Conservation (phyloP, 2,329 filamentous ascomycete species). For the Sclerotinia glacialis region DNA sequence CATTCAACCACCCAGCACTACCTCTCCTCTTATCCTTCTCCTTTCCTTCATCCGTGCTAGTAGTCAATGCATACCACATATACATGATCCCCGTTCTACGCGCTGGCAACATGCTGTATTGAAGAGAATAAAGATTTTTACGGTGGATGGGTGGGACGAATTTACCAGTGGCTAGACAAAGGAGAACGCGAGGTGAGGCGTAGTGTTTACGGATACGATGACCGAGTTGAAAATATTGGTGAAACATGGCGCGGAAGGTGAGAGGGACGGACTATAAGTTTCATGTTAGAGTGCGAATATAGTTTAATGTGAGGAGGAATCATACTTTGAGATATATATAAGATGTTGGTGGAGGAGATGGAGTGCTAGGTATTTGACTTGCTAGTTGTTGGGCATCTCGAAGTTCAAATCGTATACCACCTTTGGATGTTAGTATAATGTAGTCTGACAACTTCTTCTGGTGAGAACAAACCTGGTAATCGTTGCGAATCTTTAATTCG, state of each 20-base stretch:
- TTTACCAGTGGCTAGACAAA: conserved; percentile 83
- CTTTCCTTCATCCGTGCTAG: conserved; percentile 22
- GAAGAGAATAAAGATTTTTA: conserved; percentile 90
- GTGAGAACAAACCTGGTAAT: conserved; percentile 64
- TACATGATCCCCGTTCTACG: conserved; percentile 75
- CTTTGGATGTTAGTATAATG: conserved; percentile 42
- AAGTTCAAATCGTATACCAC: conserved; percentile 87
- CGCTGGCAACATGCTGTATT: conserved; percentile 96
- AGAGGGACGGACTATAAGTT: conserved; percentile 77
- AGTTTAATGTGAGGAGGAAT: not conserved
- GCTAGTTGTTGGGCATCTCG: conserved; percentile 63
- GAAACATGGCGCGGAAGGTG: conserved; percentile 88
- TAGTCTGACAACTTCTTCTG: conserved; percentile 5
- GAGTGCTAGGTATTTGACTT: conserved; percentile 37
- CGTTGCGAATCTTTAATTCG: conserved; percentile 88
- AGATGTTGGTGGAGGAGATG: conserved; percentile 56
- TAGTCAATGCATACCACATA: conserved; percentile 61
- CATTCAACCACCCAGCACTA: conserved; percentile 19
- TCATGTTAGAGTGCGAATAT: conserved; percentile 26
- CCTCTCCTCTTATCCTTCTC: conserved; percentile 21
- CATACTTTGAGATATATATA: conserved; percentile 81
- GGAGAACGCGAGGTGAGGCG: conserved; percentile 79
- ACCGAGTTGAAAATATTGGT: conserved; percentile 94
- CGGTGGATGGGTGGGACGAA: conserved; percentile 95
- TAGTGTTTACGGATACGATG: conserved; percentile 94